Percentiles rank a stretch among this genome's conserved stretches.
Conservation (phyloP, 1,139 yeast species). For the Geotrichum histeridarum region DNA sequence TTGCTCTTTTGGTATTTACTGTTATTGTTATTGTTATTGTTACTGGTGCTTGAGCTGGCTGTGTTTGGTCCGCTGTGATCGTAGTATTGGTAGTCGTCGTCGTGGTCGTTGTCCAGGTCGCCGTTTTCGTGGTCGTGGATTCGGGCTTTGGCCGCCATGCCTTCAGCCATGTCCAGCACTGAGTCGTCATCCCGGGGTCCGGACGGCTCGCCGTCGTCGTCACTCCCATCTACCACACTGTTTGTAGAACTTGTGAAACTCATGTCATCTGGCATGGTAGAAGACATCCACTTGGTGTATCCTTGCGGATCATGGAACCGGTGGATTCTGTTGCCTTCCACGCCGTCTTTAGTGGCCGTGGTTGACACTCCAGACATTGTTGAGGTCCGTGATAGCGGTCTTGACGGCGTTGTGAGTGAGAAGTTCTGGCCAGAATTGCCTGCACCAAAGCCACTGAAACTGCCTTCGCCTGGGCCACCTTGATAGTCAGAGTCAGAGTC, state of each 20-base stretch:
- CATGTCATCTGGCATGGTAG: slow-evolving; percentile 17
- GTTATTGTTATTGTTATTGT: background rate
- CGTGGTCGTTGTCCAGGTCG: background rate
- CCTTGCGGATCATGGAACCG: slow-evolving; percentile 41
- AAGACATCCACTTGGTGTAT: slow-evolving; percentile 27
- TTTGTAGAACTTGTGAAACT: background rate
- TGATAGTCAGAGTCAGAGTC: slow-evolving; percentile 36
- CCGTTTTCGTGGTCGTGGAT: background rate
- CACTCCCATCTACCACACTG: background rate
- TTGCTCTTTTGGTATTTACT: background rate
- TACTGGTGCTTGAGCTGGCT: too few species aligned
- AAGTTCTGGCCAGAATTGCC: background rate
- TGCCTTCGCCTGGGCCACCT: background rate
- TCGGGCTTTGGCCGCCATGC: background rate
- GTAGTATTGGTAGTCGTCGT: background rate
- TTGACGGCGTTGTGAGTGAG: slow-evolving; percentile 32
- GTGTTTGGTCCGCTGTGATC: background rate
- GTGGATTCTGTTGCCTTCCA: slow-evolving; percentile 57
- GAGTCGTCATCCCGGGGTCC: background rate
- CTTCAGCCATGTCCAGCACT: background rate
- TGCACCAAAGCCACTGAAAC: background rate
- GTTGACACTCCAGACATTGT: slow-evolving; percentile 62
- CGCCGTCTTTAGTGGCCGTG: slow-evolving; percentile 68
- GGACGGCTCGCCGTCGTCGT: background rate
- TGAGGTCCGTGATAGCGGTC: slow-evolving; percentile 59